Conservation (phyloP, 768 basidiomycete genomes). For the Termitomyces sp. region DNA sequence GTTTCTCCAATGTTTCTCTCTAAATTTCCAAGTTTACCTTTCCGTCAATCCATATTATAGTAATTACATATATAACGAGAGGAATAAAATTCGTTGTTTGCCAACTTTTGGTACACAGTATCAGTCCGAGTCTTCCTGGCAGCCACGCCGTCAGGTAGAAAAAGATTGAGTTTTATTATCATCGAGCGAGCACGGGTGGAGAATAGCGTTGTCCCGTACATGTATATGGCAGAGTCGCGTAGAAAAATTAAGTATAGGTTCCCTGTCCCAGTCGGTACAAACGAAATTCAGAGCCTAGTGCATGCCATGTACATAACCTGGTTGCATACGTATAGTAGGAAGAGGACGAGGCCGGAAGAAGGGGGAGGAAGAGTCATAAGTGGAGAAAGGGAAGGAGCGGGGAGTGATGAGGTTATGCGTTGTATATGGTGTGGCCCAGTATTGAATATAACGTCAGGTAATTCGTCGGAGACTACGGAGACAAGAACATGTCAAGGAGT, state of each 20-base stretch:
- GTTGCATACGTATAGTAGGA: conserved; percentile 5
- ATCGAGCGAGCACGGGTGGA: not conserved
- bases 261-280: conserved; percentile 10
- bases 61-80: too few species aligned
- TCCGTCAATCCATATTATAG: too few species aligned
- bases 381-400: not conserved
- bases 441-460: conserved; percentile 7
- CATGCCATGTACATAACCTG: conserved; percentile 1
- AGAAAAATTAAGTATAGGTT: conserved; percentile 4
- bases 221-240: not conserved
- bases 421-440: conserved; percentile 3
- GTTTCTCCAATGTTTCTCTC: too few species aligned
- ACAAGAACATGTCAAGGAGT: conserved; percentile 14
- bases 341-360: too few species aligned
- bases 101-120: too few species aligned
- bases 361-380: not conserved
- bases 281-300: conserved; percentile 1
- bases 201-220: not conserved
- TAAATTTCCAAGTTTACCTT: too few species aligned
- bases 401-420: not conserved
- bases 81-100: too few species aligned
- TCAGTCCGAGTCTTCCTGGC: too few species aligned
- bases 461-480: not conserved
- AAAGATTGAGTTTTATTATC: not conserved
- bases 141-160: not conserved